Base-by-base conservation (phyloP, 2,329 filamentous ascomycete species). In the Epichloe sp. region DNA sequence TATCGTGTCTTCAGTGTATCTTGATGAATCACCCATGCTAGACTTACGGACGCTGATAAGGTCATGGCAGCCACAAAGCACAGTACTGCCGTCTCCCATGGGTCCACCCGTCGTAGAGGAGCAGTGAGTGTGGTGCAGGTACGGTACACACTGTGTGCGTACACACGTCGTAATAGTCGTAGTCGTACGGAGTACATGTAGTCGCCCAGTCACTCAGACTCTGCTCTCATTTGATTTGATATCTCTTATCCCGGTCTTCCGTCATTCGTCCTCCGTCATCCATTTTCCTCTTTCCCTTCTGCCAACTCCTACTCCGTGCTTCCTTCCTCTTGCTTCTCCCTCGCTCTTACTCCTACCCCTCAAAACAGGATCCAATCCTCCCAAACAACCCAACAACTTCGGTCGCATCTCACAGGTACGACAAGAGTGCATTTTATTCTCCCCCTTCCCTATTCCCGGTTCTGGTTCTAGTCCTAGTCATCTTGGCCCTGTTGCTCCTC, bases 201-300 rank as follows among this genome's bases (percentile, higher is more conserved):
- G 23, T 26, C 23, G 23, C 23, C 23, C 23, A 26, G 23, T 26
- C 23, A 26, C 26, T 26, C 26, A 26, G 26, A 26, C 26, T 26
- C 26, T 26, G 26, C 26, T 26, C 26, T 47, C 8, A 14, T 52
- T 36, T 42, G 36, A 38, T 38, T n/a, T 38, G 14, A 31, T 31
- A 31, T 31, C 17, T 44, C 51, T 42, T 35, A 17, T 44, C 48
- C 51, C 35, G 31, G 36, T 23, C 47, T 19, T 37, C 44, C 40
- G 46, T 48, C 45, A 8, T 38, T 41, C 44, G 44, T 51, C 38
- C 41, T 50, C 50, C 52, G 50, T 54, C 52, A 50, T 53, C 43
- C 45, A 47, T 47, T 31, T 48, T 35, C 36, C 23, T 26, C 35
- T 49, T 47, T 42, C 26, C n/a, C 21, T 48, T 45, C 47, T 50